phyloP scores from a whole-genome alignment of 805 yeast species.

The Henningerozyma blattae region DNA sequence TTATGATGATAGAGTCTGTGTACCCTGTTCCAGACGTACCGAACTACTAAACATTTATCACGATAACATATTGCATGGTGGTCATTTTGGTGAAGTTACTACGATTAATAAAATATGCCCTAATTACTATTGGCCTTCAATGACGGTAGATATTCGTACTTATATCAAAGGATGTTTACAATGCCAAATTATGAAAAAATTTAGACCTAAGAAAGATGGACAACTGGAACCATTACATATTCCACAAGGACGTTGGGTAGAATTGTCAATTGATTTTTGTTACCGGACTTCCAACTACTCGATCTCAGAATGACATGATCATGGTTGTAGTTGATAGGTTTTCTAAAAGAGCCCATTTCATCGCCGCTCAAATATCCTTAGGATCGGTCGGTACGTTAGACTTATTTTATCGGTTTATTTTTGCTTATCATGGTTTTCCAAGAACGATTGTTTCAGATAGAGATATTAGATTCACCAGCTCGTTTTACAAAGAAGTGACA shows the following conservation, averaged over 20 bases:
- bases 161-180: constrained; percentile 3
- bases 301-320: constrained; percentile 3
- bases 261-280: constrained; percentile 10
- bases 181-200: constrained; percentile 4
- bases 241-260: constrained; percentile 10
- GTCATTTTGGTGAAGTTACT: constrained; percentile 5
- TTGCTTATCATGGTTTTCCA: constrained; percentile 9
- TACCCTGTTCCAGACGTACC: too few species aligned
- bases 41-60: constrained; percentile 1
- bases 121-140: constrained; percentile 4
- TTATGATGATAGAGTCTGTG: too few species aligned
- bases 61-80: constrained; percentile 3
- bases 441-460: constrained; percentile 3
- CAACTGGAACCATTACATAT: constrained; percentile 4
- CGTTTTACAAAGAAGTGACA: neutral
- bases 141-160: neutral
- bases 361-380: constrained; percentile 4
- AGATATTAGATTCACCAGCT: neutral
- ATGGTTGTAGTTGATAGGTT: constrained; percentile 11
- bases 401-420: constrained; percentile 4
- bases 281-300: constrained; percentile 7
- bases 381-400: constrained; percentile 7
- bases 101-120: constrained; percentile 4
- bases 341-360: constrained; percentile 8
- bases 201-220: constrained; percentile 4